Percentiles rank a stretch among this genome's conserved stretches.
phyloP scores from a whole-genome alignment of 192 early-diverging fungal genomes.

The Entomortierella chlamydospora region DNA sequence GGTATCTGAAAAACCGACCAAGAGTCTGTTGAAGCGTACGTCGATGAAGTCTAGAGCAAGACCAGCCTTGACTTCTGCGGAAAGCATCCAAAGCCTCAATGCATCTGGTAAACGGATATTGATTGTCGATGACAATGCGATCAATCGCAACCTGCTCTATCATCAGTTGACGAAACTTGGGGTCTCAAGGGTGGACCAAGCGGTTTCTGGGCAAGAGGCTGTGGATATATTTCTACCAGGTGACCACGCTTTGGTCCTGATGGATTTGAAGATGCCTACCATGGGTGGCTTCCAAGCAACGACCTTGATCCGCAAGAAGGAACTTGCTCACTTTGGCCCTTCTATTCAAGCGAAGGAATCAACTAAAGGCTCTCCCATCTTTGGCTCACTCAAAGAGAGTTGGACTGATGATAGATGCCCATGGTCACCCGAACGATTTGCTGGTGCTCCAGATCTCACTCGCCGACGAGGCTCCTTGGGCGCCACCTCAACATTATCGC shows the following conservation, averaged over 20 bases:
- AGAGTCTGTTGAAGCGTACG: conserved; percentile 29
- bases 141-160: conserved; percentile 40
- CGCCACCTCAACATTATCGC: neutral
- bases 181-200: conserved; percentile 33
- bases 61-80: conserved; percentile 10
- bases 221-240: conserved; percentile 34
- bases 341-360: neutral
- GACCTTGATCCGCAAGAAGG: conserved; percentile 41
- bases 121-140: conserved; percentile 49
- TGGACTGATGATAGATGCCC: conserved; percentile 21
- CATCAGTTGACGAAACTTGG: conserved; percentile 43
- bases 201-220: conserved; percentile 43
- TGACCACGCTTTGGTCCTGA: conserved; percentile 32
- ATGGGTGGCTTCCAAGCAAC: conserved; percentile 46
- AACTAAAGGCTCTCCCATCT: neutral
- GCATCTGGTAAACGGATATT: conserved; percentile 30
- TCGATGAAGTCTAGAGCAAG: conserved; percentile 4
- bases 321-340: conserved; percentile 19
- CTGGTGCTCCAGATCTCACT: conserved; percentile 5
- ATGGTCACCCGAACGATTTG: conserved; percentile 43
- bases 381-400: conserved; percentile 6
- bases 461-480: conserved; percentile 11
- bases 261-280: conserved; percentile 51
- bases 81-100: conserved; percentile 37
- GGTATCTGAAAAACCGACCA: conserved; percentile 16